Evolutionary conservation across 257 asterid species (phyloP).

Genomic region (Ajuga chamaepitys): DNA sequence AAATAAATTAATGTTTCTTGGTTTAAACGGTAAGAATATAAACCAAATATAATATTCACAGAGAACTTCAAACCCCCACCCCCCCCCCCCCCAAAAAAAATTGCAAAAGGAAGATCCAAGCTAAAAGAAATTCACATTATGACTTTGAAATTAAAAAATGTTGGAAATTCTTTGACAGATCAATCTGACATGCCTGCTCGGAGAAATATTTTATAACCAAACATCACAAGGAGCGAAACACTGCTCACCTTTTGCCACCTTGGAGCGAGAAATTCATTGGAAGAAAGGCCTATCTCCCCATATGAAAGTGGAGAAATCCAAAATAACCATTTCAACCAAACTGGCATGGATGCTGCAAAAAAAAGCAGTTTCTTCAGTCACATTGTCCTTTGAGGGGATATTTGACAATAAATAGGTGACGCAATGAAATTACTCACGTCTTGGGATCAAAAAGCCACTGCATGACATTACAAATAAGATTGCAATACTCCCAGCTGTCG

Average conservation of each 20-base stretch:
- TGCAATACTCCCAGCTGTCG: conserved; percentile 39
- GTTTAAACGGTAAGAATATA: not conserved
- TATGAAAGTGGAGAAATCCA: conserved; percentile 69
- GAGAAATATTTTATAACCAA: not conserved
- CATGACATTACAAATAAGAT: conserved; percentile 31
- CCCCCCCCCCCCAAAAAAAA: too few species aligned
- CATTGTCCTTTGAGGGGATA: not conserved
- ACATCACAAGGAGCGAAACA: not conserved
- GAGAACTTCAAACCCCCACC: too few species aligned
- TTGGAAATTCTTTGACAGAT: not conserved
- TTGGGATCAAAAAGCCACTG: conserved; percentile 61
- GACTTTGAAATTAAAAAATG: not conserved
- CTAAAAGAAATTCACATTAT: not conserved
- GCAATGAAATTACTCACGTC: conserved; percentile 35
- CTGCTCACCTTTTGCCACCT: conserved; percentile 58
- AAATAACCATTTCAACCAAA: conserved; percentile 64
- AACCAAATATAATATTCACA: not conserved
- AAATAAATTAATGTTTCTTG: not conserved
- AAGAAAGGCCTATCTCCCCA: conserved; percentile 61
- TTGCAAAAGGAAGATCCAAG: too few species aligned
- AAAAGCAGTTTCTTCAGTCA: not conserved
- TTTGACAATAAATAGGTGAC: too few species aligned
- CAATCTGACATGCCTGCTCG: not conserved
- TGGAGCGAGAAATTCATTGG: conserved; percentile 62
- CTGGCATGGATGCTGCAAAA: conserved; percentile 65